phyloP scores from a whole-genome alignment of 257 asterid species.

The Orobanche coerulescens region DNA sequence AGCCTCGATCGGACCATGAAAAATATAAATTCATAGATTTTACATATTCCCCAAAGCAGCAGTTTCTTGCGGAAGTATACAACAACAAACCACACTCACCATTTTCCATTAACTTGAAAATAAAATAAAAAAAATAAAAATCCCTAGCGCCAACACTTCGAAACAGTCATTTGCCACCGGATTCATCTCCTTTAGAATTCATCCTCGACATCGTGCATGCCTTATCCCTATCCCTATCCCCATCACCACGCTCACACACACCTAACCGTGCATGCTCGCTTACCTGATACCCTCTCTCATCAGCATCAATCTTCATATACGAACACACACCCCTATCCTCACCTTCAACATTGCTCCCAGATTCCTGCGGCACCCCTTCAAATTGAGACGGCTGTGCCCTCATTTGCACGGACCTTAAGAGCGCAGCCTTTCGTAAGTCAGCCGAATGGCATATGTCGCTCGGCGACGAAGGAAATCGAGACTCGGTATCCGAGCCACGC shows the following conservation, averaged over 20 bases:
- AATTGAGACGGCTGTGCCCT: constrained; percentile 74
- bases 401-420: constrained; percentile 87
- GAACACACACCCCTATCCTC: constrained; percentile 60
- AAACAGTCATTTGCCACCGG: constrained; percentile 20
- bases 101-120: neutral
- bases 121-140: no score
- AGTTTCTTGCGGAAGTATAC: neutral
- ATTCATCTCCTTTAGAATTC: constrained; percentile 34
- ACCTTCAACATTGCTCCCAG: constrained; percentile 41
- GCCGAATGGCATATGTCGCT: constrained; percentile 98
- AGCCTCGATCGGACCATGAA: no score
- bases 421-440: constrained; percentile 86
- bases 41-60: neutral
- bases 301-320: constrained; percentile 46
- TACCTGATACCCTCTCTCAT: constrained; percentile 40
- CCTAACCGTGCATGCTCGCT: constrained; percentile 35
- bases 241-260: constrained; percentile 29
- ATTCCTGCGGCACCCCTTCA: constrained; percentile 42
- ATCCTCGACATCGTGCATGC: constrained; percentile 30
- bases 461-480: constrained; percentile 92
- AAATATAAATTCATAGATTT: no score
- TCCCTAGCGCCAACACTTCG: neutral
- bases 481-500: constrained; percentile 85
- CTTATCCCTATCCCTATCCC: constrained; percentile 39
- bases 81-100: neutral